Evolutionary conservation across 2,329 filamentous ascomycete genomes (phyloP).

Genomic region (Microascus cirrosus): DNA sequence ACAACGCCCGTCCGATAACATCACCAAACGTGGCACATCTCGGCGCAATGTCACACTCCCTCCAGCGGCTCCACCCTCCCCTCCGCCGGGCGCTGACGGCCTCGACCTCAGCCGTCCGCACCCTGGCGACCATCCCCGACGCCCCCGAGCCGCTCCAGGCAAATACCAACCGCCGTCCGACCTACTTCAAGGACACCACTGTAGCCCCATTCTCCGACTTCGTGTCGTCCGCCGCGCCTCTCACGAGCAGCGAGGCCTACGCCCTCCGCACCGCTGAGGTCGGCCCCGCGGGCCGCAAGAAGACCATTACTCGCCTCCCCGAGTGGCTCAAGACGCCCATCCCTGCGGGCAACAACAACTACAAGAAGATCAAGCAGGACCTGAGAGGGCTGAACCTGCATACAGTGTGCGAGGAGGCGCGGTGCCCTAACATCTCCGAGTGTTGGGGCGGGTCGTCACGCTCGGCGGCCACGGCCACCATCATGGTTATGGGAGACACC

Average conservation of each 20-base stretch:
- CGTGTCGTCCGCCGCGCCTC: conserved; percentile 28
- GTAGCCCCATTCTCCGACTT: conserved; percentile 50
- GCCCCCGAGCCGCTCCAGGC: conserved; percentile 16
- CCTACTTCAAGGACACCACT: conserved; percentile 49
- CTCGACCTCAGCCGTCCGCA: conserved; percentile 19
- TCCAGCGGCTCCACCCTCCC: conserved; percentile 29
- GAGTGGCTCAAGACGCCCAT: conserved; percentile 96
- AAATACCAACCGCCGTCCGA: conserved; percentile 22
- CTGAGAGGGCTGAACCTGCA: conserved; percentile 80
- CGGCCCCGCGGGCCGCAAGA: conserved; percentile 50
- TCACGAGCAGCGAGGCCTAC: conserved; percentile 44
- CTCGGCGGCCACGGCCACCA: conserved; percentile 85
- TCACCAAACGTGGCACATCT: neutral
- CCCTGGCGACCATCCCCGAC: conserved; percentile 34
- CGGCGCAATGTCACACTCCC: conserved; percentile 14
- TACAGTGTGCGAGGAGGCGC: conserved; percentile 95
- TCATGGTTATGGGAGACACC: conserved; percentile 99
- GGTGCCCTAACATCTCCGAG: conserved; percentile 94
- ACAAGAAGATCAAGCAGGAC: conserved; percentile 91
- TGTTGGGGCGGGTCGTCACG: conserved; percentile 93
- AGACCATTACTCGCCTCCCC: conserved; percentile 64
- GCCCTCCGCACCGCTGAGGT: conserved; percentile 52
- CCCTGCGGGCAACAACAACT: conserved; percentile 68
- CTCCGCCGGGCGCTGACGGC: conserved; percentile 26
- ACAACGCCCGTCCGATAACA: neutral